Base-by-base conservation (phyloP, 148 eudicot genomes). In the Euryodendron excelsum region DNA sequence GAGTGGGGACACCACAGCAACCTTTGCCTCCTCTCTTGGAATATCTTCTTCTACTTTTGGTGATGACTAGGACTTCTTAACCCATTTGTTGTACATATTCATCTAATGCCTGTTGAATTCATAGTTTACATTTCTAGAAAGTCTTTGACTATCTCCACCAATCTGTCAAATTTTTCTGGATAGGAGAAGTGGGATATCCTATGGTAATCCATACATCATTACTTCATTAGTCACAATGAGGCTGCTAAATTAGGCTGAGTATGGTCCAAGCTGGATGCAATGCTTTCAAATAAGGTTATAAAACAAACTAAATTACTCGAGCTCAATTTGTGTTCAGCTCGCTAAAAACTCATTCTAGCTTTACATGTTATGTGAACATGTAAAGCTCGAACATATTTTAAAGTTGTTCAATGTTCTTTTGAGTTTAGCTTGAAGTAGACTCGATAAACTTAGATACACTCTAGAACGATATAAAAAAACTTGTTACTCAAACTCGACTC, bases 21-120 rank as follows among this genome's bases (percentile, higher is more conserved):
- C 86, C 10, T 84, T 84, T 67, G 78, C 86, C 41, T 80, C 86
- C 28, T 84, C 86, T 13, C 80, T 84, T 23, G 84, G 81, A 20
- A 84, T 84, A 37, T 84, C 86, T 20, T 84, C 86, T 48, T 80
- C 84, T 34, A 80, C 59, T 36, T 27, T 76, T 15, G 79, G 72
- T 14, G 76, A 80, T 25, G 81, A 73, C 69, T 80, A 82, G 70
- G 2, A 52, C 2, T 15, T 7, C 48, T 59, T 59, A 18, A 60
- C 37, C 34, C 28, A 59, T 14, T 39, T 3, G 1, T 15, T 37
- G 53, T 59, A 37, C 67, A 37, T 34, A 23, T 18, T 13, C 18
- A 5, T 13, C 52, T 30, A 25, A n/a, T 44, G 25, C 9, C 48
- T 21, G 17, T 13, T 23, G 37, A n/a, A n/a, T n/a, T n/a, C 34